phyloP scores from a whole-genome alignment of 345 rosid species.

The Citrus mangshanensis region DNA sequence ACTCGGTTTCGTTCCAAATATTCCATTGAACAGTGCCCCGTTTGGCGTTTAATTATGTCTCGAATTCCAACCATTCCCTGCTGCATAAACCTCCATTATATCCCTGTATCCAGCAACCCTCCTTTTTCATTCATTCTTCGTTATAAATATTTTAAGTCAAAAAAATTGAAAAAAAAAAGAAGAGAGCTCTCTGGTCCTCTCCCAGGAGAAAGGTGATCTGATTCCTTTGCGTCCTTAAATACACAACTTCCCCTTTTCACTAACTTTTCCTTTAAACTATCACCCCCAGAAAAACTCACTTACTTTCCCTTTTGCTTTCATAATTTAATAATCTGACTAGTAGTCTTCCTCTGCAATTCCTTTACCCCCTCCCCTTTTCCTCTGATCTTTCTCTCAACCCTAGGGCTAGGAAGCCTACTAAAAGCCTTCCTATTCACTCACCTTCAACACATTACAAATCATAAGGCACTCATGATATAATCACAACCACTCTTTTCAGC shows the following conservation, averaged over 20 bases:
- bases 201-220: conserved; percentile 23
- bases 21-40: conserved; percentile 42
- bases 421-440: conserved; percentile 32
- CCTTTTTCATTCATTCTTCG: conserved; percentile 12
- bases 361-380: neutral
- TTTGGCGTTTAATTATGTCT: conserved; percentile 24
- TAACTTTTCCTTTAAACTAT: conserved; percentile 33
- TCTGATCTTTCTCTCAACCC: conserved; percentile 28
- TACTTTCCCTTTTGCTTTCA: conserved; percentile 26
- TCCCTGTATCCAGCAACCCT: neutral
- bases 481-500: conserved; percentile 39
- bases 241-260: conserved; percentile 30
- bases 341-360: conserved; percentile 29
- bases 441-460: conserved; percentile 60
- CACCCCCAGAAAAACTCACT: conserved; percentile 32
- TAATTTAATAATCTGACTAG: conserved; percentile 20
- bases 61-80: conserved; percentile 49
- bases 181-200: neutral
- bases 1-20: conserved; percentile 39
- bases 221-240: conserved; percentile 38
- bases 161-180: neutral
- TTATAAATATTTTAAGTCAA: conserved; percentile 7
- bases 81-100: conserved; percentile 20
- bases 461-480: conserved; percentile 90
- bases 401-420: conserved; percentile 36